A percentile compares a stretch with the other conserved stretches of the same genome.
phyloP scores from a whole-genome alignment of 169 alveolate species.

The Plasmodium billcollinsi region DNA sequence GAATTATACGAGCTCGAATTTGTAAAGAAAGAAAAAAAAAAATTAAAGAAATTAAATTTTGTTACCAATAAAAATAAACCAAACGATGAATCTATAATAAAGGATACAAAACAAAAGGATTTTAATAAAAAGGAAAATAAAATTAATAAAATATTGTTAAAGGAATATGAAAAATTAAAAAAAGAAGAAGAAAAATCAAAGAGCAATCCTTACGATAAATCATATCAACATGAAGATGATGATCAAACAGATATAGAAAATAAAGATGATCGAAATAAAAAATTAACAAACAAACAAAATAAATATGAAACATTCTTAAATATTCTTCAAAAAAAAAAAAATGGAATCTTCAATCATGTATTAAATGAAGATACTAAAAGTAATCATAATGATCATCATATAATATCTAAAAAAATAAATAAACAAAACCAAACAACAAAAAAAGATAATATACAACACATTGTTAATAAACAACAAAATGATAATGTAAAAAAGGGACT shows the following conservation, averaged over 20 bases:
- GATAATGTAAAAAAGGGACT: not conserved
- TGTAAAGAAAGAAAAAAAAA: conserved; percentile 75
- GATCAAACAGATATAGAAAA: not conserved
- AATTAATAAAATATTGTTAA: conserved; percentile 4
- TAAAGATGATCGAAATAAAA: not conserved
- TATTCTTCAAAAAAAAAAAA: conserved; percentile 32
- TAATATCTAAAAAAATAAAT: not conserved
- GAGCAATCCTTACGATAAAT: not conserved
- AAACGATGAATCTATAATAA: not conserved
- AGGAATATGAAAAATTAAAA: conserved; percentile 21
- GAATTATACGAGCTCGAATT: conserved; percentile 75
- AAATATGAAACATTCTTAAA: conserved; percentile 44
- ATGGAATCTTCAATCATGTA: not conserved
- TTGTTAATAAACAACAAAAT: not conserved
- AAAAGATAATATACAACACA: not conserved
- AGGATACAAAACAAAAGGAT: not conserved
- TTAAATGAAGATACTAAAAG: not conserved
- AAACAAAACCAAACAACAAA: not conserved
- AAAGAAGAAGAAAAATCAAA: conserved; percentile 7
- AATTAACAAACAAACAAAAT: not conserved
- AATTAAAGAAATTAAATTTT: conserved; percentile 50
- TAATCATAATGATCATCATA: not conserved
- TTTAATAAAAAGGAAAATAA: conserved; percentile 20
- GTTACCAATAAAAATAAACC: conserved; percentile 10
- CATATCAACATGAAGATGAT: conserved; percentile 6